Evolutionary conservation across 2,329 filamentous ascomycete species (phyloP).

Genomic region (Huntiella savannae): DNA sequence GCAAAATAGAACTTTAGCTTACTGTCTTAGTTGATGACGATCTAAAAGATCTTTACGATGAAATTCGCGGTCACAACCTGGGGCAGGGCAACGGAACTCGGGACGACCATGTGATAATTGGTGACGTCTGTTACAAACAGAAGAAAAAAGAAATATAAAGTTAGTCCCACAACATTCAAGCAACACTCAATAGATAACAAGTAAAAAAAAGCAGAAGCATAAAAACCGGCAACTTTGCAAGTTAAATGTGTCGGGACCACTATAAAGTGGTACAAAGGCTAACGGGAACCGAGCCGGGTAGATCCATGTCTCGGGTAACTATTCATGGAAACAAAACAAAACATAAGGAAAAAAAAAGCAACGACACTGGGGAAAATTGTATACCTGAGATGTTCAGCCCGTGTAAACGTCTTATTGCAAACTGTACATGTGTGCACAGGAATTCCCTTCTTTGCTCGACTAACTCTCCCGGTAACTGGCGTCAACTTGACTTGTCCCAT

Average conservation of each 20-base stretch:
- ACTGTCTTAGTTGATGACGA: slow-evolving; percentile 30
- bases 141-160: no score
- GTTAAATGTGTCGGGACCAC: no score
- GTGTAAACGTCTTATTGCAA: slow-evolving; percentile 34
- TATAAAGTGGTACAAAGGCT: no score
- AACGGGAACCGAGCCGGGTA: no score
- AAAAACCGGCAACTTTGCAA: no score
- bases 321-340: no score
- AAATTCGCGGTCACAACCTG: slow-evolving; percentile 37
- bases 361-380: slow-evolving; percentile 11
- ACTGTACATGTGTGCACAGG: slow-evolving; percentile 34
- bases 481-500: slow-evolving; percentile 28
- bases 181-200: background rate
- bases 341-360: background rate
- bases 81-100: slow-evolving; percentile 29
- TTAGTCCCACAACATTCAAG: no score
- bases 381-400: slow-evolving; percentile 43
- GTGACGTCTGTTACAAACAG: slow-evolving; percentile 28
- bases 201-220: background rate
- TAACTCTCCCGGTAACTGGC: slow-evolving; percentile 36
- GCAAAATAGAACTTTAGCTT: slow-evolving; percentile 12
- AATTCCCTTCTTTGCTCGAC: slow-evolving; percentile 39
- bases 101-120: slow-evolving; percentile 40
- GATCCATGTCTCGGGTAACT: no score
- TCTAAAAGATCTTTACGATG: slow-evolving; percentile 39